phyloP scores from a whole-genome alignment of 495 filamentous ascomycete species.

The Penicillium paradoxum region DNA sequence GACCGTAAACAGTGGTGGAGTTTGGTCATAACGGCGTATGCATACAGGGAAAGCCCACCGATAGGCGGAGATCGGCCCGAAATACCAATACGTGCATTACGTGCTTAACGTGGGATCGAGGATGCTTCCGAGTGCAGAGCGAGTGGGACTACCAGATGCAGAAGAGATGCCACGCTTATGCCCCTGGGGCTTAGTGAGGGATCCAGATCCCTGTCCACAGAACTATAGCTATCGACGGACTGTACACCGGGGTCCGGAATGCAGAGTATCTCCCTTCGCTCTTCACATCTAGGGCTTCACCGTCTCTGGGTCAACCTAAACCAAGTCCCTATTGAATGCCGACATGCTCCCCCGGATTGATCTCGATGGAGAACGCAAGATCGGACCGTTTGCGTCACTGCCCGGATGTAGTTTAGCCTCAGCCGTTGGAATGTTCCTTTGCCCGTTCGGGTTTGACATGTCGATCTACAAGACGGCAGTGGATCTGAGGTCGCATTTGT shows the following conservation, averaged over 20 bases:
- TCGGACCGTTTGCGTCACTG: constrained; percentile 31
- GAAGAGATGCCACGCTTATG: background rate
- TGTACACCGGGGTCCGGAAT: no score
- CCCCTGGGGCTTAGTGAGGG: no score
- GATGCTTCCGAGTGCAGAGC: constrained; percentile 28
- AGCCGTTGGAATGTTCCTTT: constrained; percentile 25
- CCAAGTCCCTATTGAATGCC: background rate
- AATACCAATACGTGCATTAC: constrained; percentile 22
- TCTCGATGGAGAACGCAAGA: no score
- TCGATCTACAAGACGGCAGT: constrained; percentile 11
- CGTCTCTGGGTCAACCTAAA: no score
- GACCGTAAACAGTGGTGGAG: constrained; percentile 28
- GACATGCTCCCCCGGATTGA: constrained; percentile 1
- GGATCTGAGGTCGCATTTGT: constrained; percentile 20
- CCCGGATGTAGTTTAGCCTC: constrained; percentile 32
- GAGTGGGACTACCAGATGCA: constrained; percentile 4
- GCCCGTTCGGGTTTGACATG: constrained; percentile 25
- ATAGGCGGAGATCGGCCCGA: background rate
- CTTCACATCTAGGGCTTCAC: no score
- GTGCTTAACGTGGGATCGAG: constrained; percentile 23
- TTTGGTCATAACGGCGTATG: constrained; percentile 16
- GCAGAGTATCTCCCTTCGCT: no score
- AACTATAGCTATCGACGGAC: no score
- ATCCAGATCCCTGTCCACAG: no score
- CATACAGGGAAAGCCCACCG: constrained; percentile 3